phyloP scores from a whole-genome alignment of 305 asterid species.

The Solanum chacoense region DNA sequence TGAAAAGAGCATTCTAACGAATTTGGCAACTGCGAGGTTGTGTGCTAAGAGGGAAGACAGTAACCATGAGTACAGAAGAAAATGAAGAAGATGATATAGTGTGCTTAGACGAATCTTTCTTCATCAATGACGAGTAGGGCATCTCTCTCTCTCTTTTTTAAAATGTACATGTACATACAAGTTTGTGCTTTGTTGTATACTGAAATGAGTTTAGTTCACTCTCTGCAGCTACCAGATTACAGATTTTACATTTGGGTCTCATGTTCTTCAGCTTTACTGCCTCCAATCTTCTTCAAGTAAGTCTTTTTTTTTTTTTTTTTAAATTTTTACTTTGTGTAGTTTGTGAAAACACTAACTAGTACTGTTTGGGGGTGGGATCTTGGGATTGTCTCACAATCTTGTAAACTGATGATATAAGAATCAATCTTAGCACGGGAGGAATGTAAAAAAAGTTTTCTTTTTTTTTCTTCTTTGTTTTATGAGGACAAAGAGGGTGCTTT shows the following conservation, averaged over 20 bases:
- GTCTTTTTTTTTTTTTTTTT: neutral
- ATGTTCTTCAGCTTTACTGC: constrained; percentile 71
- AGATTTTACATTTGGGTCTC: constrained; percentile 68
- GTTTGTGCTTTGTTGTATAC: neutral
- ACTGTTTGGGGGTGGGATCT: neutral
- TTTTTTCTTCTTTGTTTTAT: neutral
- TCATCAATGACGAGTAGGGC: constrained; percentile 58
- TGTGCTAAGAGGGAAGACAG: neutral
- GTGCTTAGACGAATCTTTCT: constrained; percentile 73
- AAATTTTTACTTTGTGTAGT: neutral
- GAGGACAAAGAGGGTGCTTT: neutral
- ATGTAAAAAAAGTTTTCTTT: neutral
- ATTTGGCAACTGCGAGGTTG: neutral
- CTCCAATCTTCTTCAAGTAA: constrained; percentile 87
- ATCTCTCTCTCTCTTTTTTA: neutral
- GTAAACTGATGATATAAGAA: neutral
- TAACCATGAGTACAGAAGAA: constrained; percentile 1
- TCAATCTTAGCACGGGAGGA: neutral
- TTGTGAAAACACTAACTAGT: neutral
- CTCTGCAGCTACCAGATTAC: constrained; percentile 74
- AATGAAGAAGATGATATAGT: constrained; percentile 59
- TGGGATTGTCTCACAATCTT: neutral
- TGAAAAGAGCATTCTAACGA: neutral
- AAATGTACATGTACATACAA: neutral
- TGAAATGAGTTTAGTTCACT: neutral